These are phyloP conservation scores for Crithidia expoeki DNA, from an alignment of 208 protist genomes.

Conservation along the genomic window DNA sequence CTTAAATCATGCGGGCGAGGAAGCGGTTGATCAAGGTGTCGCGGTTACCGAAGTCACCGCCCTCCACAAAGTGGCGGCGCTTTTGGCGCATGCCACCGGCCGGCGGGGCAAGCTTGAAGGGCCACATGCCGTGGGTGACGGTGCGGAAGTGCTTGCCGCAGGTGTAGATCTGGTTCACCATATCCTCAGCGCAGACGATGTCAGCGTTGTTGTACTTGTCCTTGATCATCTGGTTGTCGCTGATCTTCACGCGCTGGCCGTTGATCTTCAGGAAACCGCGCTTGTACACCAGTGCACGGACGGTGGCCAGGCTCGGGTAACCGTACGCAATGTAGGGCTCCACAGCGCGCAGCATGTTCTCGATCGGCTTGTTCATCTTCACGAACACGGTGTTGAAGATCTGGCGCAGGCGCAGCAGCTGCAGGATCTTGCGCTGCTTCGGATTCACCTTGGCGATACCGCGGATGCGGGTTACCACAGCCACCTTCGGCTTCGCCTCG, in stretches of 20 bases:
- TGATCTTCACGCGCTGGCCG: slow-evolving; percentile 97
- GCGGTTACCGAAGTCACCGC: slow-evolving; percentile 99
- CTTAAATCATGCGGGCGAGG: slow-evolving; percentile 97
- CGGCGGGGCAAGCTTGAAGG: slow-evolving; percentile 98
- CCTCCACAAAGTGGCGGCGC: slow-evolving; percentile 98
- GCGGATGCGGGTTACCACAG: slow-evolving; percentile 99
- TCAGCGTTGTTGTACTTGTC: slow-evolving; percentile 93
- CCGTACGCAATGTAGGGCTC: slow-evolving; percentile 99
- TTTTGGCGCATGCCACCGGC: slow-evolving; percentile 97
- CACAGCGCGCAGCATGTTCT: slow-evolving; percentile 99
- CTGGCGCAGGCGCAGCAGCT: slow-evolving; percentile 98
- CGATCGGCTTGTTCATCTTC: slow-evolving; percentile 99
- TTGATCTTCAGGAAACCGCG: slow-evolving; percentile 98
- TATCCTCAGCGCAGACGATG: slow-evolving; percentile 99
- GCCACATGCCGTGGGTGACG: slow-evolving; percentile 98
- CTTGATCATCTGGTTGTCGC: slow-evolving; percentile 96
- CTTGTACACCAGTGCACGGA: slow-evolving; percentile 99
- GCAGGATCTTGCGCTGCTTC: slow-evolving; percentile 98
- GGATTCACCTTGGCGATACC: slow-evolving; percentile 99
- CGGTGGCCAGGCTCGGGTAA: slow-evolving; percentile 97
- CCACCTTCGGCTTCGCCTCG: slow-evolving; percentile 98
- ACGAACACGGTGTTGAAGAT: slow-evolving; percentile 99
- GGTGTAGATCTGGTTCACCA: slow-evolving; percentile 99
- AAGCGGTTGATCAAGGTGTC: slow-evolving; percentile 99
- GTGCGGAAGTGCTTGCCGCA: slow-evolving; percentile 98